Percentiles rank a stretch among this genome's conserved stretches.
phyloP scores from a whole-genome alignment of 257 asterid species.

The Solanum chiquidenum region DNA sequence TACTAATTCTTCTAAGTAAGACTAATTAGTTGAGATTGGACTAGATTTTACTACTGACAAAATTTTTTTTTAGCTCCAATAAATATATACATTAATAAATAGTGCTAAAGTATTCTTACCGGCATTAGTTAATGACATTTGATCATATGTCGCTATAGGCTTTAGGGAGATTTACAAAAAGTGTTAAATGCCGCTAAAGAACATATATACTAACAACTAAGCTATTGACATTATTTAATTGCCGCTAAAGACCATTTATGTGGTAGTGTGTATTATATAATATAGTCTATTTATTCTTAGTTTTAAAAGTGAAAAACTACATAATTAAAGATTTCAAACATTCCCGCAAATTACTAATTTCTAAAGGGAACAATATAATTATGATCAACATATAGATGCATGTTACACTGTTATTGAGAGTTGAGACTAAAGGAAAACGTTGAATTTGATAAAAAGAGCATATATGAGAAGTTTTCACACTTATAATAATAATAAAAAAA shows the following conservation, averaged over 20 bases:
- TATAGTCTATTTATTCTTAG: background rate
- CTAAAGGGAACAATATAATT: background rate
- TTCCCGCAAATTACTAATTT: background rate
- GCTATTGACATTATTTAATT: too few species aligned
- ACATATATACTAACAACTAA: too few species aligned
- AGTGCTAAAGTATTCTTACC: background rate
- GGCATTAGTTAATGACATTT: background rate
- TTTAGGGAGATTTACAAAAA: too few species aligned
- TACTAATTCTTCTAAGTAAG: background rate
- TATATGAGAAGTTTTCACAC: background rate
- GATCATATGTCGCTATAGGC: too few species aligned
- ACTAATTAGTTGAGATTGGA: background rate
- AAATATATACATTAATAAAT: too few species aligned
- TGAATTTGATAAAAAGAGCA: background rate
- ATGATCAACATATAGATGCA: background rate
- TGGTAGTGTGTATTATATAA: background rate
- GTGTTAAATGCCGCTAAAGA: too few species aligned
- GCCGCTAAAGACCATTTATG: accelerated
- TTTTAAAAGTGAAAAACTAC: background rate
- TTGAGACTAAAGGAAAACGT: background rate
- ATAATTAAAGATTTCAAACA: background rate
- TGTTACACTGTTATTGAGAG: background rate
- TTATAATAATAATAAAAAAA: background rate
- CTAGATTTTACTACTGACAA: too few species aligned
- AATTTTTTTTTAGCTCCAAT: background rate